Percentiles rank a stretch among this genome's conserved stretches.
These are phyloP conservation scores for Tylopilus felleus DNA, from an alignment of 768 basidiomycete genomes.

Conservation along the genomic window DNA sequence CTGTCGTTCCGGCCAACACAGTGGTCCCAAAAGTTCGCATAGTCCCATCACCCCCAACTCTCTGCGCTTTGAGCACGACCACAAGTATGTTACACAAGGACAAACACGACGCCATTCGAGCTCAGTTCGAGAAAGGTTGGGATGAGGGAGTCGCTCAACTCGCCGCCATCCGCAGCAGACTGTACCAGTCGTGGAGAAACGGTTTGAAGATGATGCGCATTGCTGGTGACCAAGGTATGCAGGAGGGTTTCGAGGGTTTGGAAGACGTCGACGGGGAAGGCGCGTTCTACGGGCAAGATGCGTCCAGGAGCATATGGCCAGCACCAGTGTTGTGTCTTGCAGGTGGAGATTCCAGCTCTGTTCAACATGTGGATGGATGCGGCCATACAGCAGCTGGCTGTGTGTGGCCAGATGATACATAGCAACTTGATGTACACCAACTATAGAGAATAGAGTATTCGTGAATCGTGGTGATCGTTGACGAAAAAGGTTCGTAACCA, in stretches of 20 bases:
- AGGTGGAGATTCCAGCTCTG: conserved; percentile 25
- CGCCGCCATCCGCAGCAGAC: conserved; percentile 43
- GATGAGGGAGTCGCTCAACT: conserved; percentile 53
- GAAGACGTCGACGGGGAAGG: conserved; percentile 30
- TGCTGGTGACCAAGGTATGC: conserved; percentile 22
- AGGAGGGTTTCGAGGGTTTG: conserved; percentile 35
- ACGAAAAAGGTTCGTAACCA: conserved; percentile 63
- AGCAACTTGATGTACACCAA: conserved; percentile 9
- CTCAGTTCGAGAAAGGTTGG: conserved; percentile 63
- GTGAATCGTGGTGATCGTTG: not conserved
- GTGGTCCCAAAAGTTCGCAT: conserved; percentile 48
- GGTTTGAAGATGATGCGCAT: conserved; percentile 45
- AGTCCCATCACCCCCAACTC: conserved; percentile 49
- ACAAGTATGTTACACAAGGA: conserved; percentile 29
- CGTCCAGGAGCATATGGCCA: conserved; percentile 8
- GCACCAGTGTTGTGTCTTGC: conserved; percentile 40
- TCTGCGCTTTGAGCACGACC: conserved; percentile 50
- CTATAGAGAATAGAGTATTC: not conserved
- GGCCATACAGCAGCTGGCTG: conserved; percentile 34
- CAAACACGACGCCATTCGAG: conserved; percentile 39
- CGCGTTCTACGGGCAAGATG: conserved; percentile 23
- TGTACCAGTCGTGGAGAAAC: conserved; percentile 45
- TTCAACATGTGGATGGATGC: conserved; percentile 35
- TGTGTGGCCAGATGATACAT: conserved; percentile 35
- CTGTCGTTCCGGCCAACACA: conserved; percentile 7